Evolutionary conservation across 441 rosid species (phyloP).

Genomic region (Hura crepitans): DNA sequence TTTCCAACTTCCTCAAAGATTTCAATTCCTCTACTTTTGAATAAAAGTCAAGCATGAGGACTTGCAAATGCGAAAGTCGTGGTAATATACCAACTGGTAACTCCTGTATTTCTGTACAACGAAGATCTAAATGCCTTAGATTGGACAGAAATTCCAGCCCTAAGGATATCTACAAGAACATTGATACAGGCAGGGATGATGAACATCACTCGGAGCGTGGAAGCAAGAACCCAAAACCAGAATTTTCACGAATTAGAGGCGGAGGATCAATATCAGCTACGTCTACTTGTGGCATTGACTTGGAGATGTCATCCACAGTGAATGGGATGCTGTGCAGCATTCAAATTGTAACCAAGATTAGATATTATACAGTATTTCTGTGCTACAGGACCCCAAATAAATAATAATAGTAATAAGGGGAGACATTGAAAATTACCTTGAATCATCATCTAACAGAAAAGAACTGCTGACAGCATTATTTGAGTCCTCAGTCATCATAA

Average conservation of each 20-base stretch:
- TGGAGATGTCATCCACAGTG: constrained; percentile 91
- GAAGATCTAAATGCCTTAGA: constrained; percentile 9
- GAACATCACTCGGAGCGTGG: constrained; percentile 75
- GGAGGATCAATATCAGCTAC: constrained; percentile 88
- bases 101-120: background rate
- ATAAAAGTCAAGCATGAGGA: background rate
- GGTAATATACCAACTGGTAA: background rate
- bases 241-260: constrained; percentile 74
- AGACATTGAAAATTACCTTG: constrained; percentile 47
- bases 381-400: too few relatives aligned
- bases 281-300: constrained; percentile 92
- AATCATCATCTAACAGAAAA: constrained; percentile 93
- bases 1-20: constrained; percentile 1
- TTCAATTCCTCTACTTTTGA: background rate
- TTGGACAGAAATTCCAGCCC: background rate
- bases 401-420: too few relatives aligned
- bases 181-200: too few relatives aligned
- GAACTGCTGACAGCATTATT: constrained; percentile 95
- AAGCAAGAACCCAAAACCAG: constrained; percentile 90
- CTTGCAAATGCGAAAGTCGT: background rate
- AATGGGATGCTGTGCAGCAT: constrained; percentile 92
- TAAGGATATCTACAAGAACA: too few relatives aligned
- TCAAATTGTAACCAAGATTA: background rate
- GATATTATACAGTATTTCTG: too few relatives aligned
- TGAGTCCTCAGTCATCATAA: constrained; percentile 96